Evolutionary conservation across 1,284 basidiomycete genomes (phyloP), one percentile per base, ranked within the genome.

Genomic region (Puccinia polysora): DNA sequence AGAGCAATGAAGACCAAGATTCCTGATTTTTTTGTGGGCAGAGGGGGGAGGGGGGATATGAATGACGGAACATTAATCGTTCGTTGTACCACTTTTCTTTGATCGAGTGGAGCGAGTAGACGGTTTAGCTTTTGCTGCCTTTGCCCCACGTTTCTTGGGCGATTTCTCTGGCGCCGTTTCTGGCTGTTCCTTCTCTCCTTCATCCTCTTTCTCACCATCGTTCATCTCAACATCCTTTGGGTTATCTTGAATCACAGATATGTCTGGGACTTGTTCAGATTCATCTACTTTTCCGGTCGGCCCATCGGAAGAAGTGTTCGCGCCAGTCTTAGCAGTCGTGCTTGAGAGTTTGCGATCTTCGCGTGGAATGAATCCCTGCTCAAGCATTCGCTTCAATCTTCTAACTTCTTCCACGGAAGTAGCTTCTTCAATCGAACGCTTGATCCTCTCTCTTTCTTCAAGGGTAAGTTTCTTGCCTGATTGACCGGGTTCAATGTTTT

Each of bases 391-490:
- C 81, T 96, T 91, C 76, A 96, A 81, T 78, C 86, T 85, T 79
- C 89, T 85, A 76, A 96, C 88, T 81, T 96, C 92, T 77, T 97
- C 95, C 73, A 92, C 86, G 55, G 89, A 94, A 63, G 87, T 88
- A 34, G 94, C 95, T 74, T 87, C 86, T 74, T 90, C 89, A 77
- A 97, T 93, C 18, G 94, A 92, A 73, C 88, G 87, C 79, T 89
- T 89, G 75, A 97, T 90, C 77, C 88, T 86, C 77, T 89, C 88
- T 78, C 90, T 89, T 79, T 97, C 94, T 77, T 95, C 91, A 75
- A 89, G 89, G 20, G 91, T 92, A 87, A 97, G 89, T 76, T 94
- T 81, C 63, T 91, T 85, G 6, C 91, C 83, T 73, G 82, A 81
- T 10, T 76, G 76, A 3, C 76, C 76, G 6, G 75, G 74, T 5